These are phyloP conservation scores for Fraxinus platypoda DNA, from an alignment of 305 asterid species.

Conservation along the genomic window DNA sequence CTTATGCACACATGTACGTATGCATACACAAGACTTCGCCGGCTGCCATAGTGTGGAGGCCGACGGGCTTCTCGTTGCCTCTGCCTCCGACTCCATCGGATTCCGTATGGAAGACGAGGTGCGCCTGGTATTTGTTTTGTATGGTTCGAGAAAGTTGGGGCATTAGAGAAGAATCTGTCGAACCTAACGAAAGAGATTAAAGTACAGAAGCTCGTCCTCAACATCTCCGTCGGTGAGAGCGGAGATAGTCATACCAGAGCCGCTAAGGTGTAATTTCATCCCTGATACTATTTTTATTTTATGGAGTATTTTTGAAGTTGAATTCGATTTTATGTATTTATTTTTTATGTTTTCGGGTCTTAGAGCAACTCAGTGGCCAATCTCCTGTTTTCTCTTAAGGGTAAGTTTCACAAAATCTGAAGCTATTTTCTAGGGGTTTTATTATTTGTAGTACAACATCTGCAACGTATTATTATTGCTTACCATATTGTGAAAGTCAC, in stretches of 20 bases:
- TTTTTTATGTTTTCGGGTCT: conserved; percentile 23
- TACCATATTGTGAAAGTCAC: background rate
- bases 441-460: background rate
- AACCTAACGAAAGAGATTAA: conserved; percentile 54
- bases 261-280: conserved; percentile 2
- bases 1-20: background rate
- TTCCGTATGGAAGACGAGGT: background rate
- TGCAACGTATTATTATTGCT: background rate
- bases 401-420: conserved; percentile 14
- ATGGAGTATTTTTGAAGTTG: background rate
- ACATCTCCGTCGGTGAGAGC: conserved; percentile 47
- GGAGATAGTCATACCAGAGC: conserved; percentile 46
- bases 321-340: background rate
- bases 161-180: conserved; percentile 38
- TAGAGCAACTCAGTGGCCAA: conserved; percentile 57
- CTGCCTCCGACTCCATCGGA: background rate
- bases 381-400: conserved; percentile 55
- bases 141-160: conserved; percentile 13
- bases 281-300: too few relatives aligned
- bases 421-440: background rate
- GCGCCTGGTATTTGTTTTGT: background rate
- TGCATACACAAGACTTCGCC: background rate
- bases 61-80: background rate
- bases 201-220: conserved; percentile 47
- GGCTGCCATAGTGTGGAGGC: background rate